Evolutionary conservation across 306 rosid genomes (phyloP), one percentile per base, ranked within the genome.

Genomic region (Lagenaria siceraria): DNA sequence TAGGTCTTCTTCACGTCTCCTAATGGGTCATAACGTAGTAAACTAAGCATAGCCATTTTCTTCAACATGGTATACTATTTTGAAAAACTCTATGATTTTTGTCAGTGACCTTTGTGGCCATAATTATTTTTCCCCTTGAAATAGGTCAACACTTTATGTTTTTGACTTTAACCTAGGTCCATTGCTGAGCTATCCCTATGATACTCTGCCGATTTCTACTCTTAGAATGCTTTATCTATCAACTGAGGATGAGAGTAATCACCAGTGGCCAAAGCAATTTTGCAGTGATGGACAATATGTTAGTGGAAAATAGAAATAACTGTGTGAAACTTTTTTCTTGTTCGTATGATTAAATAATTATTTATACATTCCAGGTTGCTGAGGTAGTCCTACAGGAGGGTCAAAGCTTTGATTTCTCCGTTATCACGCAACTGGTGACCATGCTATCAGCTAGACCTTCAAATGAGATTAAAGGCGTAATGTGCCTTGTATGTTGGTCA

Each of bases 321-420:
- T 24, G 3, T 71, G 17, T 71, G 59, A 71, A 46, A 15, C 35
- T 48, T 27, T 48, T 46, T 70, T 27, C 54, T 58, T 38, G 8
- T 76, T 33, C 7, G 3, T n/a, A 58, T 76, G 36, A 38, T 43
- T 76, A 42, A 78, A 40, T 53, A 75, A 77, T 40, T 65, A 75
- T 36, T 84, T 80, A 78, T 78, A 75, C 80, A 56, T 90, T 87
- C 76, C 93, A 94, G 98, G 98, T 81, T 49, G 88, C 98, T 29
- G 98, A 94, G 80, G 93, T 87, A 72, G 86, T 94, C 81, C 79
- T 90, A 76, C 98, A 94, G 85, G 97, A 91, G 79, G 92, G 90
- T 81, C 95, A 86, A 61, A 83, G 82, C 76, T 91, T 89, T 76
- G 96, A 90, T 86, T 83, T 92, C 85, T 89, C 97, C 35, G 83